These are phyloP conservation scores for Penicillium sp. DNA, from an alignment of 2,329 filamentous ascomycete species.

Conservation along the genomic window DNA sequence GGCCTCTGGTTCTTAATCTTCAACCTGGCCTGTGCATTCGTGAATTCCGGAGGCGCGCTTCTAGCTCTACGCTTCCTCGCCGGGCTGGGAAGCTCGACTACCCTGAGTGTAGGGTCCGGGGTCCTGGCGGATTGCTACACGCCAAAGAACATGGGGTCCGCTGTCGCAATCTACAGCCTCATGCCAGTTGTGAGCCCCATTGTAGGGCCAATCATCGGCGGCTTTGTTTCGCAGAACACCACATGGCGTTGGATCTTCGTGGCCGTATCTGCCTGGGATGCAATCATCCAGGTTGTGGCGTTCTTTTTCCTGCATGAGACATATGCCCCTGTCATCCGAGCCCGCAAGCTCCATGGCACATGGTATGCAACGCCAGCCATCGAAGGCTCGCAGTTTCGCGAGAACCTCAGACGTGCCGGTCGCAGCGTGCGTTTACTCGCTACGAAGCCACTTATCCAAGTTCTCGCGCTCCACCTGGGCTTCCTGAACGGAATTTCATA, in stretches of 20 bases:
- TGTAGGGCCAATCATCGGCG: slow-evolving; percentile 64
- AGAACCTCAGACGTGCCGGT: slow-evolving; percentile 43
- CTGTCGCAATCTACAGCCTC: slow-evolving; percentile 1
- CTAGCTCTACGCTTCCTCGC: slow-evolving; percentile 54
- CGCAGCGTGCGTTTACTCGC: slow-evolving; percentile 57
- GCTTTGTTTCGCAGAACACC: slow-evolving; percentile 56
- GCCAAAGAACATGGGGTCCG: slow-evolving; percentile 56
- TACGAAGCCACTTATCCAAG: slow-evolving; percentile 61
- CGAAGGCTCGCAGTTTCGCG: neutral
- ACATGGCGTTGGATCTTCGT: slow-evolving; percentile 42
- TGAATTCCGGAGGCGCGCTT: slow-evolving; percentile 48
- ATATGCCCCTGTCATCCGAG: slow-evolving; percentile 62
- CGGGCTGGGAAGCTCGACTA: slow-evolving; percentile 54
- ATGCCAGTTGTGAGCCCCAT: neutral
- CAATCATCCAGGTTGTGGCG: slow-evolving; percentile 59
- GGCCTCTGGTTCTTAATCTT: slow-evolving; percentile 55
- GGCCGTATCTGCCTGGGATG: slow-evolving; percentile 61
- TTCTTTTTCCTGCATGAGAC: slow-evolving; percentile 62
- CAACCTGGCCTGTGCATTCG: slow-evolving; percentile 53
- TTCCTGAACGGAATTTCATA: slow-evolving; percentile 63
- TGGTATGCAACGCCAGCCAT: neutral
- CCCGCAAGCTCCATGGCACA: slow-evolving; percentile 17
- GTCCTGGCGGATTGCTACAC: slow-evolving; percentile 55
- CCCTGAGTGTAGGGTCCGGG: slow-evolving; percentile 41
- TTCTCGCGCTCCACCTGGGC: slow-evolving; percentile 55